A percentile compares a stretch with the other conserved stretches of the same genome.
Evolutionary conservation across 2,329 filamentous ascomycete species (phyloP).

Genomic region (Parastagonospora avenae): DNA sequence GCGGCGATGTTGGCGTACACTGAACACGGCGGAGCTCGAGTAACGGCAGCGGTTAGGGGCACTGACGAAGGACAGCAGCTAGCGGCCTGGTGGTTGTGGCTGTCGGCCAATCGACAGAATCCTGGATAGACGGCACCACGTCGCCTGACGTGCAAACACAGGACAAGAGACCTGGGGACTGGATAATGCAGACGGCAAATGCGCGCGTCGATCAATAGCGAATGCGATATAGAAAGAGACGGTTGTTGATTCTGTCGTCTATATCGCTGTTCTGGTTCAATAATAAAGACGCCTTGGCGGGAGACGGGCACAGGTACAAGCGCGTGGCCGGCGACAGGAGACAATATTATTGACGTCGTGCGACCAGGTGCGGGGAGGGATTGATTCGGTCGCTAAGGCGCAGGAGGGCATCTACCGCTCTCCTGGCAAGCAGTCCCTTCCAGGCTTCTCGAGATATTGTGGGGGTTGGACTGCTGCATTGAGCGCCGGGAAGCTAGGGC

Average conservation of each 20-base stretch:
- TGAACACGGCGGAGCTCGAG: slow-evolving; percentile 21
- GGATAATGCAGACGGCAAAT: slow-evolving; percentile 8
- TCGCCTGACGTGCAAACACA: slow-evolving; percentile 30
- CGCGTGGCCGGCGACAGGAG: slow-evolving; percentile 15
- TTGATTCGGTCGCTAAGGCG: background rate
- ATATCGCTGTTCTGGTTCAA: slow-evolving; percentile 22
- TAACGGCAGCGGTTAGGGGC: slow-evolving; percentile 22
- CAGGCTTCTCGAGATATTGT: background rate
- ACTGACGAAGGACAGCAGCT: slow-evolving; percentile 25
- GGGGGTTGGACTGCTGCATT: background rate
- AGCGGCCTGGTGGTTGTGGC: slow-evolving; percentile 29
- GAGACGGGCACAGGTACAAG: slow-evolving; percentile 17
- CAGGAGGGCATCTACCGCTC: background rate
- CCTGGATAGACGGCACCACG: slow-evolving; percentile 26
- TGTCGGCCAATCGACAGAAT: slow-evolving; percentile 27
- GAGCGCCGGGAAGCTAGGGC: background rate
- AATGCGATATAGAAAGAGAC: background rate
- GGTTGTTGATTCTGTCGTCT: background rate
- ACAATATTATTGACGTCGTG: slow-evolving; percentile 13
- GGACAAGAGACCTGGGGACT: slow-evolving; percentile 3
- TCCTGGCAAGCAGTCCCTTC: slow-evolving; percentile 6
- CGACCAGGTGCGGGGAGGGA: slow-evolving; percentile 4
- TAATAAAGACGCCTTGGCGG: slow-evolving; percentile 32
- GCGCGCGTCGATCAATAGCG: slow-evolving; percentile 14
- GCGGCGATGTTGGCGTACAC: slow-evolving; percentile 15